A percentile compares a stretch with the other conserved stretches of the same genome.
phyloP scores from a whole-genome alignment of 1,139 yeast genomes.

The Kurtzmaniella quercitrusa region DNA sequence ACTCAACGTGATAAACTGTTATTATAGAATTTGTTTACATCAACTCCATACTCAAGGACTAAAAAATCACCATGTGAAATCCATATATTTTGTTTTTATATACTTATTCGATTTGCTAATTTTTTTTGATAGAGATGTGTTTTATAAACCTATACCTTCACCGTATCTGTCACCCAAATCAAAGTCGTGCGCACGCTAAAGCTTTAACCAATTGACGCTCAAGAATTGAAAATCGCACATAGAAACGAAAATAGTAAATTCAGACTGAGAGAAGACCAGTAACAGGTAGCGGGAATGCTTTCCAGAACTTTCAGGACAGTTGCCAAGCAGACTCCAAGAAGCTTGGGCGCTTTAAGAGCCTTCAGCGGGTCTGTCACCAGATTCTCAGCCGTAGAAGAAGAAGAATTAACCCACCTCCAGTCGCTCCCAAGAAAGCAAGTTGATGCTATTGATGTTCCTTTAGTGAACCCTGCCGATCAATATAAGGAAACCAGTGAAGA shows the following conservation, averaged over 20 bases:
- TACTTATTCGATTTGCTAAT: no score
- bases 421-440: conserved; percentile 39
- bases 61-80: no score
- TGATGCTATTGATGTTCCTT: conserved; percentile 45
- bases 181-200: conserved; percentile 2
- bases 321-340: conserved; percentile 2
- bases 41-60: no score
- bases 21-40: no score
- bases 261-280: background rate
- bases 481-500: conserved; percentile 67
- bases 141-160: no score
- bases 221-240: conserved; percentile 6
- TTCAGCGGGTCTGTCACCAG: background rate
- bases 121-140: no score
- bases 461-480: conserved; percentile 76
- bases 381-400: conserved; percentile 11
- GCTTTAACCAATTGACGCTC: conserved; percentile 7
- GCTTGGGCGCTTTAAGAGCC: conserved; percentile 2
- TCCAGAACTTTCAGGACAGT: conserved; percentile 6
- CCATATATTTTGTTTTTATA: no score
- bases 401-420: conserved; percentile 35
- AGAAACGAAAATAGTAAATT: conserved; percentile 2
- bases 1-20: no score
- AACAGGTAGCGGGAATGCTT: conserved; percentile 4
- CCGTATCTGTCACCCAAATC: no score